Evolutionary conservation across 768 basidiomycete genomes (phyloP).

Genomic region (Strobilomyces dryophilus): DNA sequence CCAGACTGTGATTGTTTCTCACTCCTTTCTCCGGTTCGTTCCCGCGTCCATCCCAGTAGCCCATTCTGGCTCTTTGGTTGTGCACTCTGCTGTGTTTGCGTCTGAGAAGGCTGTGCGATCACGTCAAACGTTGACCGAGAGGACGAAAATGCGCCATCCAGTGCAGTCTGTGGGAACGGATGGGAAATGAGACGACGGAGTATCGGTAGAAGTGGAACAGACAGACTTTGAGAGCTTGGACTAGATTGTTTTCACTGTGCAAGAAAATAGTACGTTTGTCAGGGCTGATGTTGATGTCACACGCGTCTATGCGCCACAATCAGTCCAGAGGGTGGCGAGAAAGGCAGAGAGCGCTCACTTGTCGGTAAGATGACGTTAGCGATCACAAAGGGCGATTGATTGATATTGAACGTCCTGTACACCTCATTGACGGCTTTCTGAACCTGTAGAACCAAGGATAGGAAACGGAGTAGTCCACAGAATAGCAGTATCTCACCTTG

Average conservation of each 20-base stretch:
- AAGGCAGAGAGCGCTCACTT: conserved; percentile 38
- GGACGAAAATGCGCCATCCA: conserved; percentile 66
- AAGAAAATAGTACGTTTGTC: conserved; percentile 96
- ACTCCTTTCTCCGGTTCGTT: background rate
- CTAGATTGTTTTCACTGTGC: conserved; percentile 79
- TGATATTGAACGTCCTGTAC: conserved; percentile 75
- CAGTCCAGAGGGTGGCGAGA: background rate
- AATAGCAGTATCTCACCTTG: conserved; percentile 46
- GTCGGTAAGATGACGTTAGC: conserved; percentile 82
- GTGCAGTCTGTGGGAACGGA: conserved; percentile 42
- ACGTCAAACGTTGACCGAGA: conserved; percentile 73
- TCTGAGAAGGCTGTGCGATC: conserved; percentile 18
- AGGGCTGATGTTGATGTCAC: conserved; percentile 93
- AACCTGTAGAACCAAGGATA: conserved; percentile 41
- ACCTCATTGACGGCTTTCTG: conserved; percentile 92
- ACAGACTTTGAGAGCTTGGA: conserved; percentile 72
- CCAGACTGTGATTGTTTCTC: conserved; percentile 2
- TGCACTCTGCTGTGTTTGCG: conserved; percentile 8
- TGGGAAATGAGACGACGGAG: background rate
- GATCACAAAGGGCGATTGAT: conserved; percentile 77
- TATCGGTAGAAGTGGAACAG: no score
- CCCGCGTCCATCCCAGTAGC: background rate
- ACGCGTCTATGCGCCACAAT: conserved; percentile 48
- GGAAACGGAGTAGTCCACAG: background rate
- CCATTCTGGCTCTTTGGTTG: conserved; percentile 3